Conservation (phyloP, 192 early-diverging fungal species). For the Mortierella alpina region DNA sequence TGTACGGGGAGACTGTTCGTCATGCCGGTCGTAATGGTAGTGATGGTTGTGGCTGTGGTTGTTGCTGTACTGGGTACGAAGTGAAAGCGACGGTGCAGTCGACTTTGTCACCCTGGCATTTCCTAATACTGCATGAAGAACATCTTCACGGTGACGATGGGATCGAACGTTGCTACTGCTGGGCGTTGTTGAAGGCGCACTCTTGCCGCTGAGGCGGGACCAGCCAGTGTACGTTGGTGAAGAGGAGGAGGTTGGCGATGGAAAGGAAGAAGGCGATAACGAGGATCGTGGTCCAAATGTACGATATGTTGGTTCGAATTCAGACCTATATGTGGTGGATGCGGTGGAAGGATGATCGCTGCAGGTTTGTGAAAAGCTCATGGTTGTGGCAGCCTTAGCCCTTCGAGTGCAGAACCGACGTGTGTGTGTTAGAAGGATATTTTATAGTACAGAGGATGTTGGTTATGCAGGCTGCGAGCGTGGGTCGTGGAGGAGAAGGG, state of each 20-base stretch:
- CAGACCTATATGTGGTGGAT: conserved; percentile 29
- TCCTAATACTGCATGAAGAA: conserved; percentile 5
- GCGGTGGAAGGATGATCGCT: conserved; percentile 24
- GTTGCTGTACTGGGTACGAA: not conserved
- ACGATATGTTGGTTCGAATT: conserved; percentile 19
- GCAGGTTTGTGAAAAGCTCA: conserved; percentile 33
- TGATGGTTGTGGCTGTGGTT: conserved; percentile 1
- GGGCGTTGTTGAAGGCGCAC: not conserved
- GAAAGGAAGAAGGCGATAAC: conserved; percentile 14
- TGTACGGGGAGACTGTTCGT: not conserved
- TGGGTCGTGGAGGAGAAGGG: not conserved
- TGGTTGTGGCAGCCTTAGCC: not conserved
- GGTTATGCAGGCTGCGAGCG: not conserved
- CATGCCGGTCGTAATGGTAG: not conserved
- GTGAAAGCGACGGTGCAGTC: not conserved
- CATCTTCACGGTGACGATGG: not conserved
- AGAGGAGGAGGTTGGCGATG: conserved; percentile 10
- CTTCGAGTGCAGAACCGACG: not conserved
- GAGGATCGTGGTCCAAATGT: conserved; percentile 11
- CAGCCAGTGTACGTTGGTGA: too few species aligned
- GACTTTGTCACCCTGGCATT: conserved; percentile 18
- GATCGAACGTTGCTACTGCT: not conserved
- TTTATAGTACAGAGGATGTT: not conserved
- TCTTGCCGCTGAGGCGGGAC: not conserved
- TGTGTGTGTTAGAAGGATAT: not conserved